Conservation (phyloP, 2,329 filamentous ascomycete genomes). For the Hyphodiscus sp. region DNA sequence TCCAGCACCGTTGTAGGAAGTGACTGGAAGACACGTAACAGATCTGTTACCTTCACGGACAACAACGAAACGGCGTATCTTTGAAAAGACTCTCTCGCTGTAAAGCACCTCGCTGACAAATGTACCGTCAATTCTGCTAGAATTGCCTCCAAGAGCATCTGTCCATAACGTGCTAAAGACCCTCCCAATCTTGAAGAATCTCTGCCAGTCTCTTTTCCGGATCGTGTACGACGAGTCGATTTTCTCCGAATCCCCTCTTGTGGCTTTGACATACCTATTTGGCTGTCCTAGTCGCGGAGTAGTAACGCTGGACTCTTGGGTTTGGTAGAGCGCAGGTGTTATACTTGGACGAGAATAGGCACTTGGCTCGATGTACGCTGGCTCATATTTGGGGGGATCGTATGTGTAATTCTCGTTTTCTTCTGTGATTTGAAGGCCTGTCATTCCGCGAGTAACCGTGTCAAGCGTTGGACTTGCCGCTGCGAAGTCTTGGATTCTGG, state of each 20-base stretch:
- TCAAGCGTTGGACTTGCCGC: too few species aligned
- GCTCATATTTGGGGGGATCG: neutral
- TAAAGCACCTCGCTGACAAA: conserved; percentile 14
- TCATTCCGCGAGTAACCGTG: too few species aligned
- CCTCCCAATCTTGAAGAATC: conserved; percentile 18
- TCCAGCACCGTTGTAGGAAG: conserved; percentile 11
- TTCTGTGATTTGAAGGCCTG: neutral
- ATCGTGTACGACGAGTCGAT: conserved; percentile 15
- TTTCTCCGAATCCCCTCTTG: conserved; percentile 4
- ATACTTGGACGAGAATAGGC: too few species aligned
- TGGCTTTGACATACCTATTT: conserved; percentile 4
- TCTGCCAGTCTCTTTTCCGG: conserved; percentile 16
- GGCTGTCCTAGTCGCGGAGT: too few species aligned
- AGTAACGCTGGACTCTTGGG: too few species aligned
- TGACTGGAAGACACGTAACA: conserved; percentile 19
- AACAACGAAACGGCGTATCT: conserved; percentile 21
- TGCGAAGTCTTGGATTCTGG: too few species aligned
- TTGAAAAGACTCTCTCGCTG: conserved; percentile 15
- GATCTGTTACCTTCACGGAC: conserved; percentile 10
- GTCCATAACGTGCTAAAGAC: conserved; percentile 23
- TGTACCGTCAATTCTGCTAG: conserved; percentile 7
- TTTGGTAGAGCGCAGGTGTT: too few species aligned
- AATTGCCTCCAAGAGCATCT: conserved; percentile 5
- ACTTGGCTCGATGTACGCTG: too few species aligned
- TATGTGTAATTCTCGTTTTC: neutral